Evolutionary conservation across 148 eudicot genomes (phyloP), one percentile per base, ranked within the genome.

Genomic region (Tetragonia tetragonoides): DNA sequence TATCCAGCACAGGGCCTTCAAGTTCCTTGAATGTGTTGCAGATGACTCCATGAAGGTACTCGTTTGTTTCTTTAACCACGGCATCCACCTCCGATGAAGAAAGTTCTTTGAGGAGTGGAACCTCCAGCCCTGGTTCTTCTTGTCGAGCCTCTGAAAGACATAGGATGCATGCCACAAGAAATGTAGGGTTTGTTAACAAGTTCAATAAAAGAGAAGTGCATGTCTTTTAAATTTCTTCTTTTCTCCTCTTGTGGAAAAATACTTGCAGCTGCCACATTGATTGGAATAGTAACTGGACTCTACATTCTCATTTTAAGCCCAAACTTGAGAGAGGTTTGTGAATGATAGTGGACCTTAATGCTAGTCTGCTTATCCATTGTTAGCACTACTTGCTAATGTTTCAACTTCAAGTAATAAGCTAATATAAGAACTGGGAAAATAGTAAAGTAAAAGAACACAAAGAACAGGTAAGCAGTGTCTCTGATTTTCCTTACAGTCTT

Each of bases 21-120:
- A 87, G 84, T 56, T 84, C 89, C 61, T 86, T 68, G 67, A 84
- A 86, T 1, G 91, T 82, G 84, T 88, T 88, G 80, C 83, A 86
- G 54, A 88, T 86, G 17, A 86, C 77, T 53, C 87, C 89, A 51
- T 75, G 67, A 77, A 77, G 74, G 53, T 56, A 77, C 10, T 46
- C 70, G 56, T 78, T 86, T 8, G 83, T 82, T 73, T 75, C 85
- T 79, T 84, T 76, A 7, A 79, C 69, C 79, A 84, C 66, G 34
- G 24, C 62, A 20, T 34, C 46, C 4, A 77, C 8, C 5, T 62
- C 74, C 18, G 82, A 86, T 34, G 81, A 76, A 39, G 88, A 86
- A 65, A 88, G 73, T 75, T 88, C 81, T 80, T 80, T 88, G 5
- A 88, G 82, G 40, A 85, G 85, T 15, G 84, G 85, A 54, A 86